Evolutionary conservation across 2,329 filamentous ascomycete species (phyloP).

Genomic region (Ophiostoma tasmaniense): DNA sequence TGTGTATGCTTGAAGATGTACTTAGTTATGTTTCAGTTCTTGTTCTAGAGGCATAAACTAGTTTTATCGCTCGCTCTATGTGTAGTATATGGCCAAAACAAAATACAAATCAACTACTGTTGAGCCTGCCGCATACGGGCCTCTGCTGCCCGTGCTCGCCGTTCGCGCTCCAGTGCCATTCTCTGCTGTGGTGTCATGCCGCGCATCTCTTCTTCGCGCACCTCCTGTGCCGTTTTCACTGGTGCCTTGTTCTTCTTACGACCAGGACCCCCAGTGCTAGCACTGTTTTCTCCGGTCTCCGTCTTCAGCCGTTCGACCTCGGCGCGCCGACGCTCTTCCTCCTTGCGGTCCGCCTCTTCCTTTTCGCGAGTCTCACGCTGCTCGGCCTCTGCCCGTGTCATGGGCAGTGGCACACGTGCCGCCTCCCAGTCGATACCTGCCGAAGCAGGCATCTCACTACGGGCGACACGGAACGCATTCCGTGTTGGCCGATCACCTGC

Average conservation of each 20-base stretch:
- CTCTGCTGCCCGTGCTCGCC: constrained; percentile 84
- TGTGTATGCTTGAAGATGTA: background rate
- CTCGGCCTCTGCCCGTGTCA: constrained; percentile 65
- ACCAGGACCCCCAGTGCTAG: background rate
- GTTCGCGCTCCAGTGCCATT: constrained; percentile 74
- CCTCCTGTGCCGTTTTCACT: constrained; percentile 66
- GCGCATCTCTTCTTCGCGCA: constrained; percentile 71
- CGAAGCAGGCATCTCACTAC: constrained; percentile 63
- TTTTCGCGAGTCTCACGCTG: constrained; percentile 61
- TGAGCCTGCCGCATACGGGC: constrained; percentile 57
- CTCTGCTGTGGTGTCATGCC: constrained; percentile 84
- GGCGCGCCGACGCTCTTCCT: constrained; percentile 59
- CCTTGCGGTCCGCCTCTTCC: constrained; percentile 57
- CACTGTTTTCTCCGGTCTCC: constrained; percentile 42
- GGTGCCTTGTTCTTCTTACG: background rate
- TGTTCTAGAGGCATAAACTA: background rate
- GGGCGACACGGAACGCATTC: constrained; percentile 84
- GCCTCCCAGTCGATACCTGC: constrained; percentile 56
- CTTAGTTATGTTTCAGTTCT: background rate
- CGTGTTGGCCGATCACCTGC: constrained; percentile 77
- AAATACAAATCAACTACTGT: background rate
- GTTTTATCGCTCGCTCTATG: background rate
- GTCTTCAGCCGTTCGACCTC: constrained; percentile 65
- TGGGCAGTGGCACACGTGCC: constrained; percentile 60
- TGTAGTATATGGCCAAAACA: background rate